A percentile compares a stretch with the other conserved stretches of the same genome.
Evolutionary conservation across 2,329 filamentous ascomycete genomes (phyloP).

Genomic region (Fusarium lateritium): DNA sequence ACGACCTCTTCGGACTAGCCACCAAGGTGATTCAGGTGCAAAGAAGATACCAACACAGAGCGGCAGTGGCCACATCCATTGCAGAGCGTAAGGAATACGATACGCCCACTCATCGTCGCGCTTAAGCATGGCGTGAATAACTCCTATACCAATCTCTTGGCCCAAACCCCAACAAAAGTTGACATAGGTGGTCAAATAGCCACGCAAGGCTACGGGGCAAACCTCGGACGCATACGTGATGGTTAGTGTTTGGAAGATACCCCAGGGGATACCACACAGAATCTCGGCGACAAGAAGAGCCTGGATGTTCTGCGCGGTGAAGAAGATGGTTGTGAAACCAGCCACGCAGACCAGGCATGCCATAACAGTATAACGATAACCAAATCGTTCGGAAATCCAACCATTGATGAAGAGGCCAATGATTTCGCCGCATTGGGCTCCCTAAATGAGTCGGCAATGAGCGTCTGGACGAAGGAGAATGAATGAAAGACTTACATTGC

Average conservation of each 20-base stretch:
- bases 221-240: constrained; percentile 80
- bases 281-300: constrained; percentile 73
- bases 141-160: constrained; percentile 80
- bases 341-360: constrained; percentile 67
- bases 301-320: constrained; percentile 73
- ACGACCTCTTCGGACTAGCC: constrained; percentile 78
- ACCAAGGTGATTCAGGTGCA: constrained; percentile 81
- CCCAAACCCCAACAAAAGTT: constrained; percentile 86
- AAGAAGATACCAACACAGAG: constrained; percentile 76
- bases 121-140: constrained; percentile 77
- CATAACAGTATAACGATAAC: constrained; percentile 77
- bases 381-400: constrained; percentile 75
- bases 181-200: constrained; percentile 81
- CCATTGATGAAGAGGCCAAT: constrained; percentile 78
- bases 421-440: constrained; percentile 73
- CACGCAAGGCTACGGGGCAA: constrained; percentile 79
- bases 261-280: constrained; percentile 74
- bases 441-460: constrained; percentile 53
- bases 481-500: constrained; percentile 59
- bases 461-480: neutral
- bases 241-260: constrained; percentile 71
- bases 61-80: constrained; percentile 84
- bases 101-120: constrained; percentile 78
- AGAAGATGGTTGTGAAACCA: constrained; percentile 74
- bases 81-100: constrained; percentile 78